Evolutionary conservation across 1,284 basidiomycete genomes (phyloP).

Genomic region (Microbotryum saponariae): DNA sequence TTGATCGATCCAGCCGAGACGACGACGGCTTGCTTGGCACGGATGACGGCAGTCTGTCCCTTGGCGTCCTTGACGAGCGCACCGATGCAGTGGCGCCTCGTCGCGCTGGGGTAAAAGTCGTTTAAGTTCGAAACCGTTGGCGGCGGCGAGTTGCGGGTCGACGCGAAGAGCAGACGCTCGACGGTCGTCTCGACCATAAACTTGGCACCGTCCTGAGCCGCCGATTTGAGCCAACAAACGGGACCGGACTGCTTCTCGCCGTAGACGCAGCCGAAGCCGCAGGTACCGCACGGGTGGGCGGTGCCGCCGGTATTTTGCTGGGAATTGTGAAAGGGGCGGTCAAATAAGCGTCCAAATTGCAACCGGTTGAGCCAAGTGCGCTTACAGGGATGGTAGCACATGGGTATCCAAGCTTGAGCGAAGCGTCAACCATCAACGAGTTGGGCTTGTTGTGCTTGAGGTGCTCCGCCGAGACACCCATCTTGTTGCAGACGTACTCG

Average conservation of each 20-base stretch:
- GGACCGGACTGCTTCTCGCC: constrained; percentile 42
- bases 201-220: constrained; percentile 40
- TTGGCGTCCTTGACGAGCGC: constrained; percentile 26
- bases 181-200: constrained; percentile 41
- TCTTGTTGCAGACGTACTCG: constrained; percentile 41
- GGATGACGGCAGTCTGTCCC: constrained; percentile 37
- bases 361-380: not conserved
- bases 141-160: not conserved
- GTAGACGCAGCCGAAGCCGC: constrained; percentile 40
- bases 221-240: constrained; percentile 41
- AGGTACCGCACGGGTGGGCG: constrained; percentile 44
- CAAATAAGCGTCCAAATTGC: not conserved
- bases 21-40: constrained; percentile 42
- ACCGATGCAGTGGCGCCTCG: constrained; percentile 30
- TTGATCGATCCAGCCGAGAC: constrained; percentile 44
- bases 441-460: constrained; percentile 43
- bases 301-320: constrained; percentile 44
- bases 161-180: constrained; percentile 42
- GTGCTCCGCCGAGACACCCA: constrained; percentile 41
- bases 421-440: constrained; percentile 39
- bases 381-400: constrained; percentile 16
- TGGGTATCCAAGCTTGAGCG: constrained; percentile 24
- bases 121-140: constrained; percentile 25
- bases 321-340: constrained; percentile 6
- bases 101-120: constrained; percentile 10